Evolutionary conservation across 805 yeast species (phyloP), one percentile per base, ranked within the genome.

Genomic region (Ogataea allantospora): DNA sequence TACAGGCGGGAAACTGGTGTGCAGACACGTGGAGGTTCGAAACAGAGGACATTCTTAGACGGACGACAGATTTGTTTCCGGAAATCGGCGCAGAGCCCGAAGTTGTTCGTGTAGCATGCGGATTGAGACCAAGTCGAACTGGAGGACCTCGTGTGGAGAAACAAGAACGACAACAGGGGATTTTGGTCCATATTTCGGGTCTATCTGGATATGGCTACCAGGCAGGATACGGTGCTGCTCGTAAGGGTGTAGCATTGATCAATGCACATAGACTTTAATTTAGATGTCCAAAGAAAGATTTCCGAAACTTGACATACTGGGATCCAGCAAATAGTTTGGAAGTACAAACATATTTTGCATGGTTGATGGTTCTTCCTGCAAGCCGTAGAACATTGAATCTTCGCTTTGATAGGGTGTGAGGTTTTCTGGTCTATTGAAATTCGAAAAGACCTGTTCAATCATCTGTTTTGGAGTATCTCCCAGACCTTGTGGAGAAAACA

Each of bases 61-160:
- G 91, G 48, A 76, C 87, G 1, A 70, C 77, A 1, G 66, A 56
- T 17, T 54, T 78, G 30, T 56, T 63, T 19, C 85, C 84, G 22
- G 59, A 73, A 40, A 67, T 83, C 27, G 64, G 61, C 11, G 33
- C 46, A 58, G 64, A 54, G 15, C 57, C 66, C 30, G 83, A 80
- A 47, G 68, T 86, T 18, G 34, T 83, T 8, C 70, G 85, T 36
- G 80, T 76, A 26, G 84, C 75, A 1, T 80, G 88, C 6, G 95
- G 95, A 0, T 66, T 83, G 30, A 71, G 95, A 46, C 95, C 95
- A 5, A 68, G 80, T 25, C 71, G 95, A 53, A 69, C 74, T 27
- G 93, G 89, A 10, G 95, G 95, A 4, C 78, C 75, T 5, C 67
- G 95, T 35, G 74, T 86, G 28, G 93, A 83, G 54, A 57, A 60